Evolutionary conservation across 2,329 filamentous ascomycete species (phyloP), one percentile per base, ranked within the genome.

Genomic region (Metarhizium rileyi): DNA sequence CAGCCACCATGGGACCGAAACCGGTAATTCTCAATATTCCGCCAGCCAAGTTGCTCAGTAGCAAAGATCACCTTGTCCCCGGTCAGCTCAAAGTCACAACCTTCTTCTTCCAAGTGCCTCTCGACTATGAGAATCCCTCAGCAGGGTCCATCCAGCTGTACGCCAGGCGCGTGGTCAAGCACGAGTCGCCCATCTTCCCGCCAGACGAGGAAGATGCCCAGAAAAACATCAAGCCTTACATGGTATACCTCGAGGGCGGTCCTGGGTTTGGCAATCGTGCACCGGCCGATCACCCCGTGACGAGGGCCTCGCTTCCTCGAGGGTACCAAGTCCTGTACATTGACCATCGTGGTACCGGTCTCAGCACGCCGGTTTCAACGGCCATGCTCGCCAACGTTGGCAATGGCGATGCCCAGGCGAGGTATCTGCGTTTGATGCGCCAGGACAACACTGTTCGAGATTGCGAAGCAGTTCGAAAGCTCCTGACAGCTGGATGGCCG

Each of bases 381-480:
- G 78, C 77, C 8, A 89, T 84, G 6, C 74, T 96, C 4, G 76
- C 78, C 30, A 43, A 57, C 14, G 50, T 64, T 3, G 51, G 41
- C 43, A 52, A 53, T 18, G 54, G 79, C 51, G 66, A 77, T 43
- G 79, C 80, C 50, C 89, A 96, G 66, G 86, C 85, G 6, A 77
- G 83, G 48, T 95, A 95, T 59, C 75, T 97, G 55, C 86, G 86
- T 63, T 74, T 83, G 36, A 95, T 95, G 72, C 81, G 91, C 40
- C 90, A 91, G 30, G 90, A 96, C 66, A 93, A 79, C 61, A 94
- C 95, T 47, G 90, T 97, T 38, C 81, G 80, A 44, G 91, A 97
- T 61, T 87, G 86, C 55, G 91, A 97, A 64, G 89, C 90, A 4
- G 81, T 97, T 28, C 80, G 91, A 5, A 78, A 82, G 58, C 84